A percentile compares a stretch with the other conserved stretches of the same genome.
phyloP scores from a whole-genome alignment of 441 rosid genomes.

The Croton laevigatus region DNA sequence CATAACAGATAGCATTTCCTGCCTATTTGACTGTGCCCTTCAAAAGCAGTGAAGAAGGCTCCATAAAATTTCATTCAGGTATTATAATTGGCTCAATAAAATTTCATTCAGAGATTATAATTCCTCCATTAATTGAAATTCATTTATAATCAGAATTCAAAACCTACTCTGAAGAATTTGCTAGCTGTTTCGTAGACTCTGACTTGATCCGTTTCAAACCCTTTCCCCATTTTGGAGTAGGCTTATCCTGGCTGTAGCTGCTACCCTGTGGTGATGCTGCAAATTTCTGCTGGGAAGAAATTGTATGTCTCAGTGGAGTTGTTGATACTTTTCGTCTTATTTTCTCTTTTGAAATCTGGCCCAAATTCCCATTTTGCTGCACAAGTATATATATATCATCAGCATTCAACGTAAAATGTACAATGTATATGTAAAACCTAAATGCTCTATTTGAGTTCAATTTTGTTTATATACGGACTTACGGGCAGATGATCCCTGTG shows the following conservation, averaged over 20 bases:
- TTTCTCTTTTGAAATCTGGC: slow-evolving; percentile 22
- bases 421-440: neutral
- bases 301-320: slow-evolving; percentile 25
- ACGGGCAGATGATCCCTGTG: slow-evolving; percentile 27
- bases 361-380: slow-evolving; percentile 25
- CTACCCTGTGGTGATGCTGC: slow-evolving; percentile 16
- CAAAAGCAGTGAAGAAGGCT: slow-evolving; percentile 11
- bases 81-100: no score
- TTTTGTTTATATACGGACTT: slow-evolving; percentile 22
- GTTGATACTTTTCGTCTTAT: slow-evolving; percentile 21
- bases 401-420: no score
- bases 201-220: slow-evolving; percentile 28
- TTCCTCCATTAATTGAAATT: no score
- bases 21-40: slow-evolving; percentile 33
- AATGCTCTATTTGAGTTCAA: no score
- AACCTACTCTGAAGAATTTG: slow-evolving; percentile 37
- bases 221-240: slow-evolving; percentile 14
- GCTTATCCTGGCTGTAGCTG: slow-evolving; percentile 21
- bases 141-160: neutral
- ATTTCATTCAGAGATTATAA: no score
- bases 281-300: slow-evolving; percentile 31
- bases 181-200: slow-evolving; percentile 25
- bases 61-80: neutral
- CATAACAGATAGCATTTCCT: no score
- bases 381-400: slow-evolving; percentile 11